Evolutionary conservation across 495 filamentous ascomycete genomes (phyloP), one percentile per base, ranked within the genome.

Genomic region (Recurvomyces mirabilis): DNA sequence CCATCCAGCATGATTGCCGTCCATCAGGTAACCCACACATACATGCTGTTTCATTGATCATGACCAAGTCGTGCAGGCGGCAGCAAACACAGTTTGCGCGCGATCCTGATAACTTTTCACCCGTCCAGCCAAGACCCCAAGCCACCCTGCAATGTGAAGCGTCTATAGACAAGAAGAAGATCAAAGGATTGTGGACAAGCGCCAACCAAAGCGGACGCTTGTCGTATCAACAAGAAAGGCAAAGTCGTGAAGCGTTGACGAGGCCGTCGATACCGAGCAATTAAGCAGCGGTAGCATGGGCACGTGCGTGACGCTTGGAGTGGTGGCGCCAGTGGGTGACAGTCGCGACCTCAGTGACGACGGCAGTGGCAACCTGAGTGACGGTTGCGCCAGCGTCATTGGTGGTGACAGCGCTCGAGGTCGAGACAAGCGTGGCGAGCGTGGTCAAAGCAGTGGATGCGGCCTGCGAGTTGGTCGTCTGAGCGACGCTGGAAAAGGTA

Each of bases 321-420:
- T 43, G 43, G 43, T 52, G 43, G 23, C 51, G 51, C 38, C 40
- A 42, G 20, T 12, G 7, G 35, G 31, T 20, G 39, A 12, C 37
- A 30, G 32, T 23, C 15, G 39, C 45, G 38, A 38, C 22, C 12
- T 31, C 38, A 12, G 50, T 53, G 23, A 34, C 50, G 15, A 43
- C 20, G 31, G 50, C 34, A 15, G 51, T 53, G 32, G 33, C 35
- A 24, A 46, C 24, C 25, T 49, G 32, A 23, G 33, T 40, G 13
- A 35, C 41, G 19, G 46, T 25, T 38, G 26, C 35, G 40, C 43
- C 37, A 14, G n/a, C 13, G 21, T 7, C 10, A n/a, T 19, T n/a
- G 31, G 35, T 17, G 36, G 33, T 40, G 17, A 31, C n/a, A 24
- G n/a, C 24, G 5, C 3, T 7, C 17, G 25, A 3, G 4, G 28